Base-by-base conservation (phyloP, 805 yeast genomes). In the Lipomyces starkeyi region DNA sequence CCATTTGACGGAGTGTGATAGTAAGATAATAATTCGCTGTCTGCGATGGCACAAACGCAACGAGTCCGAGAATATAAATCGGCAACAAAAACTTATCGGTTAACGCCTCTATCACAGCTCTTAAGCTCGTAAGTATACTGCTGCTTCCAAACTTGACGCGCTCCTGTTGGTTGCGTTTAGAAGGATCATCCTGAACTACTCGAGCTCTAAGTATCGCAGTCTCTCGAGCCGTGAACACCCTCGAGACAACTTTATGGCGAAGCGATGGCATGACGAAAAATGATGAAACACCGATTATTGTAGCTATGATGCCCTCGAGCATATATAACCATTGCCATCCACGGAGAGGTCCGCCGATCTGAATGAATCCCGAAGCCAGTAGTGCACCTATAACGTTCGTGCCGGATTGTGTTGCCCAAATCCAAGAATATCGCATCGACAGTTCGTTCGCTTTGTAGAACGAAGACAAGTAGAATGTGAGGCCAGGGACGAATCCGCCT, bases 261-360 rank as follows among this genome's bases (percentile, higher is more conserved):
- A 68, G 56, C 40, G 71, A 68, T 14, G 69, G 71, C 67, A 68
- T 64, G 37, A 68, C 49, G 72, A 80, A 83, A 71, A 79, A 84
- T 1, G 84, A 76, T 9, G 75, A 71, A 29, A 86, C 40, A 2
- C 91, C 92, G 71, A 89, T 81, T 0, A 74, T 22, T 3, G 88
- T 75, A 2, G 92, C 87, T 56, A 87, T 71, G 3, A 83, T 61
- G 3, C 93, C 93, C n/a, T 72, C 74, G 61, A 89, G 81, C 27
- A 89, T 73, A 71, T 89, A 89, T 25, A 89, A 78, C 87, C 89
- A 89, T 65, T 84, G 81, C 93, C 92, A 89, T 20, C 90, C 89
- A 5, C 78, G 77, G 74, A 80, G 63, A 6, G 56, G 29, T 7
- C 66, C 68, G n/a, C 64, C 69, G 14, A 88, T 78, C 67, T 82